These are phyloP conservation scores for Chaetomium tenue DNA, from an alignment of 495 filamentous ascomycete species.

Conservation along the genomic window DNA sequence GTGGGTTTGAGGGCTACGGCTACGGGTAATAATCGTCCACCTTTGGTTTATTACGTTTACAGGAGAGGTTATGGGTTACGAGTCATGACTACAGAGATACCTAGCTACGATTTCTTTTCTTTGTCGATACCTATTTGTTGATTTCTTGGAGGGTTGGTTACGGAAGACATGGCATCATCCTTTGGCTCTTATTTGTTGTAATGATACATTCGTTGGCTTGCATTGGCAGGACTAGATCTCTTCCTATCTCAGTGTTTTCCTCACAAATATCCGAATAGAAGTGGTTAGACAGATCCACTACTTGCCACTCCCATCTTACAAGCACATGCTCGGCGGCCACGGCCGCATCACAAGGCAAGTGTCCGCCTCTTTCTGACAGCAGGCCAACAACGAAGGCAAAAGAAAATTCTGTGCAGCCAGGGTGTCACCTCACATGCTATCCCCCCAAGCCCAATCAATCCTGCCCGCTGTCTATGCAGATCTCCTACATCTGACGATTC, in stretches of 20 bases:
- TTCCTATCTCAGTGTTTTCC: not conserved
- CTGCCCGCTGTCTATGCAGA: not conserved
- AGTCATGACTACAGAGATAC: constrained; percentile 12
- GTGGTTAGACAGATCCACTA: no score
- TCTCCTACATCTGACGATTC: not conserved
- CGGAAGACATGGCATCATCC: not conserved
- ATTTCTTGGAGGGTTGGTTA: not conserved
- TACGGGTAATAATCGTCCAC: not conserved
- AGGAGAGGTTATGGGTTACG: not conserved
- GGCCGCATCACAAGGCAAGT: not conserved
- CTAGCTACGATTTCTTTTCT: not conserved
- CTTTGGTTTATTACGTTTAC: not conserved
- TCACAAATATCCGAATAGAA: no score
- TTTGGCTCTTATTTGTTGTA: not conserved
- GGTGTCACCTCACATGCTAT: constrained; percentile 2
- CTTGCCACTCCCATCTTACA: no score
- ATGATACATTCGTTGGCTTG: not conserved
- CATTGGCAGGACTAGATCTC: not conserved
- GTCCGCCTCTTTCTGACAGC: not conserved
- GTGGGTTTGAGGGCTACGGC: not conserved
- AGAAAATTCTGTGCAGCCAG: not conserved
- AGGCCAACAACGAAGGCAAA: not conserved
- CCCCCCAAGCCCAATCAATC: not conserved
- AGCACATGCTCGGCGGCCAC: not conserved
- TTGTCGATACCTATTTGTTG: constrained; percentile 5